Percentiles rank a stretch among this genome's conserved stretches.
These are phyloP conservation scores for Lasiosphaeriaceae sp. DNA, from an alignment of 495 filamentous ascomycete species.

Conservation along the genomic window DNA sequence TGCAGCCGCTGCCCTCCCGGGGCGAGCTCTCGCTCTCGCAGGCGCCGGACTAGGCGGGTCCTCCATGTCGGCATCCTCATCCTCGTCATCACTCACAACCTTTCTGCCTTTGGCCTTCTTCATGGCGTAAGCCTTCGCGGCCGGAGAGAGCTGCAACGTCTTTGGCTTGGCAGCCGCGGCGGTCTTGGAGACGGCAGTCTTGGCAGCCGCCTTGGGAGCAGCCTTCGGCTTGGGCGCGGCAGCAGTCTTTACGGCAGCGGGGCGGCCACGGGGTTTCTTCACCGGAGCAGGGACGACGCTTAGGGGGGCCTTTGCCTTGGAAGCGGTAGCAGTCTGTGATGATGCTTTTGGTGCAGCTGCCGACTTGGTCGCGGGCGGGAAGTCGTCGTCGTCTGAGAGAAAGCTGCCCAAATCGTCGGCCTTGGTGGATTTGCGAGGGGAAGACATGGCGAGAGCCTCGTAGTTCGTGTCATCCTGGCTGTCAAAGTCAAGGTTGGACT, in stretches of 20 bases:
- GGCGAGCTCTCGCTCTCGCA: slow-evolving; percentile 39
- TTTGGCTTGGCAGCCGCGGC: slow-evolving; percentile 32
- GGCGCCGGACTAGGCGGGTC: slow-evolving; percentile 37
- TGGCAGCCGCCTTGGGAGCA: slow-evolving; percentile 31
- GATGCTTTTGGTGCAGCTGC: slow-evolving; percentile 32
- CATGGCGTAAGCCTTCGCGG: slow-evolving; percentile 76
- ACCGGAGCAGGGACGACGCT: slow-evolving; percentile 34
- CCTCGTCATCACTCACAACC: slow-evolving; percentile 39
- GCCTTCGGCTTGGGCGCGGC: slow-evolving; percentile 34
- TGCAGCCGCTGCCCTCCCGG: slow-evolving; percentile 43
- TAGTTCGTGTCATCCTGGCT: slow-evolving; percentile 81
- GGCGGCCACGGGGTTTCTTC: slow-evolving; percentile 52
- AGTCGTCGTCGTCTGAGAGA: slow-evolving; percentile 55
- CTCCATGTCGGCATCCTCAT: slow-evolving; percentile 32
- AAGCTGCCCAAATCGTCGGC: slow-evolving; percentile 58
- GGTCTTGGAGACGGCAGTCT: slow-evolving; percentile 21
- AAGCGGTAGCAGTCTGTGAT: slow-evolving; percentile 28
- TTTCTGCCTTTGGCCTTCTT: slow-evolving; percentile 59
- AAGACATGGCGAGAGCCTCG: slow-evolving; percentile 65
- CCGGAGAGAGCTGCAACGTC: slow-evolving; percentile 57
- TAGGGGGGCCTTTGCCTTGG: slow-evolving; percentile 35
- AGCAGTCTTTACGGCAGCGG: slow-evolving; percentile 44
- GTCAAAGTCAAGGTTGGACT: slow-evolving; percentile 51
- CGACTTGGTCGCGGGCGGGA: slow-evolving; percentile 33
- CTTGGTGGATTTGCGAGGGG: slow-evolving; percentile 50